Evolutionary conservation across 805 yeast genomes (phyloP).

Genomic region (Nakazawaea ishiwadae): DNA sequence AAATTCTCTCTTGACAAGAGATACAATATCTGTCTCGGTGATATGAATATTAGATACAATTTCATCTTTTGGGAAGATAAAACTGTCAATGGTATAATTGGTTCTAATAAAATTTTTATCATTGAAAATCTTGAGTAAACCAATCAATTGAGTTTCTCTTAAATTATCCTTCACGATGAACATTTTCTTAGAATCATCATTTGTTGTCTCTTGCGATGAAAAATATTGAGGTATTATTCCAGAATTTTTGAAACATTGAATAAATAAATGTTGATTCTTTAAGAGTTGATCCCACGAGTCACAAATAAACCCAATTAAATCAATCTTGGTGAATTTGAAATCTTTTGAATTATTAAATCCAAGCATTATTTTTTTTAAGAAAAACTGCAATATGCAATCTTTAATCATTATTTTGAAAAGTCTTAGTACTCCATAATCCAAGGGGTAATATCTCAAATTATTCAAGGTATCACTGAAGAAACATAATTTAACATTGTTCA

Average conservation of each 20-base stretch:
- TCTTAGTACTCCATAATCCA: slow-evolving; percentile 29
- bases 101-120: slow-evolving; percentile 15
- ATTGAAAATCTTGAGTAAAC: slow-evolving; percentile 18
- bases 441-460: slow-evolving; percentile 22
- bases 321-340: slow-evolving; percentile 17
- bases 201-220: no score
- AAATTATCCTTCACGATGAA: slow-evolving; percentile 14
- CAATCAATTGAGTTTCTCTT: slow-evolving; percentile 21
- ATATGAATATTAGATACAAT: slow-evolving; percentile 24
- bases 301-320: slow-evolving; percentile 19
- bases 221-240: slow-evolving; percentile 15
- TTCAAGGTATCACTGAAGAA: slow-evolving; percentile 23
- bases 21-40: slow-evolving; percentile 30
- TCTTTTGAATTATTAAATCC: slow-evolving; percentile 6
- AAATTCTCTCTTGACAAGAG: slow-evolving; percentile 20
- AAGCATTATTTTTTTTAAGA: slow-evolving; percentile 12
- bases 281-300: slow-evolving; percentile 16
- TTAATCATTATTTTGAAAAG: slow-evolving; percentile 27
- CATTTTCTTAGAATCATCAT: slow-evolving; percentile 1
- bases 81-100: slow-evolving; percentile 21
- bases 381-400: slow-evolving; percentile 15
- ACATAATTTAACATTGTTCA: slow-evolving; percentile 24
- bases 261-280: slow-evolving; percentile 7
- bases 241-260: slow-evolving; percentile 20
- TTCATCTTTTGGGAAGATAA: slow-evolving; percentile 34